Conservation (phyloP, 192 early-diverging fungal genomes). For the Diversispora eburnea region DNA sequence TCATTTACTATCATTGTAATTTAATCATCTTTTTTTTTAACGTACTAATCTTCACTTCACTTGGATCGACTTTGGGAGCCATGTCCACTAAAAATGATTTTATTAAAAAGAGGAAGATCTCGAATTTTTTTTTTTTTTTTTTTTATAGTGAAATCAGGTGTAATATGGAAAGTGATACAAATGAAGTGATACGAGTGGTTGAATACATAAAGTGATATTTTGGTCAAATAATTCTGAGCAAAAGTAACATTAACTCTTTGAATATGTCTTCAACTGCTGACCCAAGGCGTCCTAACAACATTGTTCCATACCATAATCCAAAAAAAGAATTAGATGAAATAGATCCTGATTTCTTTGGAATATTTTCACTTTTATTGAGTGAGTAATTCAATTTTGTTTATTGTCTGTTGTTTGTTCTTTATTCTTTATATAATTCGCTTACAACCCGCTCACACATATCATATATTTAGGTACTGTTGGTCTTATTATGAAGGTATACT, state of each 20-base stretch:
- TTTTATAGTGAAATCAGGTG: too few species aligned
- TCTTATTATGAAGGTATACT: neutral
- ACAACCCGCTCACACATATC: neutral
- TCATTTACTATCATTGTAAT: neutral
- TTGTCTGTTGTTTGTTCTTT: too few species aligned
- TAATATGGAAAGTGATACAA: too few species aligned
- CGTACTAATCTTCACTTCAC: slow-evolving; percentile 15
- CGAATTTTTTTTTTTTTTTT: neutral
- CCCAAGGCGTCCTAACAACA: neutral
- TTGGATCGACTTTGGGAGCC: slow-evolving; percentile 18
- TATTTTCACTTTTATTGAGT: slow-evolving; percentile 12
- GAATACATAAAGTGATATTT: too few species aligned
- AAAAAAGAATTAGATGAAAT: slow-evolving; percentile 17
- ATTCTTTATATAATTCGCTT: too few species aligned
- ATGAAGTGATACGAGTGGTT: too few species aligned
- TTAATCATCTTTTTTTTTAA: neutral
- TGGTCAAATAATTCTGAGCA: too few species aligned
- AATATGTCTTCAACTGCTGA: neutral
- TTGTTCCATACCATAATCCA: neutral
- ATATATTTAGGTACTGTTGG: neutral
- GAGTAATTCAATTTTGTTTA: neutral
- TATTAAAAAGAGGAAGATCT: slow-evolving; percentile 10
- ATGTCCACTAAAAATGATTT: neutral
- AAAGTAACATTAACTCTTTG: too few species aligned
- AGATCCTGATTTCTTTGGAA: slow-evolving; percentile 11